These are phyloP conservation scores for Cordyceps militaris DNA, from an alignment of 2,329 filamentous ascomycete species.

Conservation along the genomic window DNA sequence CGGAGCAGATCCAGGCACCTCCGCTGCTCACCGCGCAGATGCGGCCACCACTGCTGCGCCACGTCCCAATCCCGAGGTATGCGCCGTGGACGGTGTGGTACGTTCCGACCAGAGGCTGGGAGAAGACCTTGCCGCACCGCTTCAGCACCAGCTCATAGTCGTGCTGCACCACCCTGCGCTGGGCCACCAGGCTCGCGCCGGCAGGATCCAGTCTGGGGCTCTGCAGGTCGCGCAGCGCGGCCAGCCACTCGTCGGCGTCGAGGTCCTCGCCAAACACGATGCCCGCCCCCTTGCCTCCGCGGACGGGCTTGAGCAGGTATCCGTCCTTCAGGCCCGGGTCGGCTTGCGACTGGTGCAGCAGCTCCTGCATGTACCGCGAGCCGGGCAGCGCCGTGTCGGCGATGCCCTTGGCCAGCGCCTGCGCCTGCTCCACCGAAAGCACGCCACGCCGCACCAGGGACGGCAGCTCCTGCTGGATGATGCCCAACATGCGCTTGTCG, in stretches of 20 bases:
- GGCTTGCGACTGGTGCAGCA: conserved; percentile 14
- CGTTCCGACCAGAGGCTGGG: neutral
- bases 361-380: conserved; percentile 19
- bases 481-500: conserved; percentile 36
- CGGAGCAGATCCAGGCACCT: conserved; percentile 2
- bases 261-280: conserved; percentile 34
- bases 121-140: neutral
- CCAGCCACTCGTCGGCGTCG: neutral
- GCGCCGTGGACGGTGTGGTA: neutral
- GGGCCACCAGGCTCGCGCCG: neutral
- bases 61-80: conserved; percentile 4
- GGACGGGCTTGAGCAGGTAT: conserved; percentile 32
- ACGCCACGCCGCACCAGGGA: conserved; percentile 20
- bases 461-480: conserved; percentile 29
- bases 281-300: conserved; percentile 32
- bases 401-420: conserved; percentile 22
- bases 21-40: neutral
- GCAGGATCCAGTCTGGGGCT: neutral
- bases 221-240: neutral
- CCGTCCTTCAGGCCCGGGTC: conserved; percentile 17
- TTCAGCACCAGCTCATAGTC: neutral
- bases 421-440: conserved; percentile 23
- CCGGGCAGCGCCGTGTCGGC: conserved; percentile 29
- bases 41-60: neutral
- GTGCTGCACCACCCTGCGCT: neutral